These are phyloP conservation scores for Solidago caesia DNA, from an alignment of 129 eudicot species.

Conservation along the genomic window DNA sequence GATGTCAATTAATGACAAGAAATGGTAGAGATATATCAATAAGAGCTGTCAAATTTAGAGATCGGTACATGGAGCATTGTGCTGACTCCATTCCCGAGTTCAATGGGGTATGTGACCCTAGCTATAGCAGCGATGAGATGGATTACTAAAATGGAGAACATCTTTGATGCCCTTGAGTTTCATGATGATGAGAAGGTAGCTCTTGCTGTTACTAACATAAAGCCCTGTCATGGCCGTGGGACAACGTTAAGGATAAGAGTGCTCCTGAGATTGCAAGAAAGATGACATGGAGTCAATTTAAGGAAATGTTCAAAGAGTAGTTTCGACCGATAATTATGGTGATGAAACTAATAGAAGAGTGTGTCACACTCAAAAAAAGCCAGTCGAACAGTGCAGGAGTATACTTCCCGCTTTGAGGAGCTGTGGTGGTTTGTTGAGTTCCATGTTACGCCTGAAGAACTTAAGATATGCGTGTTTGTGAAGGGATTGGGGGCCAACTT, in stretches of 20 bases:
- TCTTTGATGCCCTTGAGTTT: background rate
- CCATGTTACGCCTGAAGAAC: slow-evolving; percentile 7
- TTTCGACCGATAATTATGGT: background rate
- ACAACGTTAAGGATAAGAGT: background rate
- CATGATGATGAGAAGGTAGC: background rate
- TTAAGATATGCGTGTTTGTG: background rate
- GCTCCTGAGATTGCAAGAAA: background rate
- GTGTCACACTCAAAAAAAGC: background rate
- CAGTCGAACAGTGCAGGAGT: background rate
- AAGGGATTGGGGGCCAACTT: background rate
- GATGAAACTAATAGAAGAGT: background rate
- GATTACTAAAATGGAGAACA: background rate
- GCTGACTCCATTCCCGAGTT: background rate
- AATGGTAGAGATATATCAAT: background rate
- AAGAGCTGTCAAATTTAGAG: background rate
- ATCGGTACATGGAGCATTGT: background rate
- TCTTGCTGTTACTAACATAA: background rate
- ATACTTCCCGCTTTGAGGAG: background rate
- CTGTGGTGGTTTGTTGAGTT: slow-evolving; percentile 1
- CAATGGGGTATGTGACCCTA: background rate
- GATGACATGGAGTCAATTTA: slow-evolving; percentile 5
- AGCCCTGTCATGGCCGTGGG: background rate
- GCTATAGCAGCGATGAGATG: background rate
- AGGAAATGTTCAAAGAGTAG: background rate
- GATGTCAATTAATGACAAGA: background rate